Conservation (phyloP, 805 yeast species). For the Wickerhamomyces ciferrii region DNA sequence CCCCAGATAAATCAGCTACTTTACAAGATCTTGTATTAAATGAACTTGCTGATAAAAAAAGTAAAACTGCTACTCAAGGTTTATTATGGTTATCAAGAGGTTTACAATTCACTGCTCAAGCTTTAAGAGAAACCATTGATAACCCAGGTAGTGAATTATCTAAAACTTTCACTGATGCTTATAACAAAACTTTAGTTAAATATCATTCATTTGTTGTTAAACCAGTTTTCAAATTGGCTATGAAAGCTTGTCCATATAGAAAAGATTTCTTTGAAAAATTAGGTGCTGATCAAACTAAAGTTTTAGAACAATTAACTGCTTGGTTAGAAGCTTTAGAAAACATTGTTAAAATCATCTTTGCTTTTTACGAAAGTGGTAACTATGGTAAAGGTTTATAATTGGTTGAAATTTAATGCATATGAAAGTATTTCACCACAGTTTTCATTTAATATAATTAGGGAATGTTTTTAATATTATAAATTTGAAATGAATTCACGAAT, state of each 20-base stretch:
- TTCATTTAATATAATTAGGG: no score
- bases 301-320: constrained; percentile 52
- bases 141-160: constrained; percentile 60
- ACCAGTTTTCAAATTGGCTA: constrained; percentile 87
- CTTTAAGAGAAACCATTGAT: constrained; percentile 74
- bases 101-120: constrained; percentile 83
- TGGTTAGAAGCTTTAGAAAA: constrained; percentile 79
- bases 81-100: constrained; percentile 85
- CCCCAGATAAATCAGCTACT: constrained; percentile 60
- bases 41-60: constrained; percentile 55
- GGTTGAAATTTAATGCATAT: background rate
- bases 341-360: constrained; percentile 68
- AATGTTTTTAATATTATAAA: no score
- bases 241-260: constrained; percentile 94
- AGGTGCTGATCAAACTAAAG: constrained; percentile 70
- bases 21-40: constrained; percentile 72
- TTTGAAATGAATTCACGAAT: no score
- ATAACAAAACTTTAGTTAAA: constrained; percentile 71
- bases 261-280: constrained; percentile 78
- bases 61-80: constrained; percentile 83
- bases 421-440: background rate
- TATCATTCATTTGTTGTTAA: constrained; percentile 78
- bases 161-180: constrained; percentile 79
- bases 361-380: constrained; percentile 72
- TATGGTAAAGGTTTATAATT: constrained; percentile 80